phyloP scores from a whole-genome alignment of 2,329 filamentous ascomycete genomes.

The Clonostachys solani region DNA sequence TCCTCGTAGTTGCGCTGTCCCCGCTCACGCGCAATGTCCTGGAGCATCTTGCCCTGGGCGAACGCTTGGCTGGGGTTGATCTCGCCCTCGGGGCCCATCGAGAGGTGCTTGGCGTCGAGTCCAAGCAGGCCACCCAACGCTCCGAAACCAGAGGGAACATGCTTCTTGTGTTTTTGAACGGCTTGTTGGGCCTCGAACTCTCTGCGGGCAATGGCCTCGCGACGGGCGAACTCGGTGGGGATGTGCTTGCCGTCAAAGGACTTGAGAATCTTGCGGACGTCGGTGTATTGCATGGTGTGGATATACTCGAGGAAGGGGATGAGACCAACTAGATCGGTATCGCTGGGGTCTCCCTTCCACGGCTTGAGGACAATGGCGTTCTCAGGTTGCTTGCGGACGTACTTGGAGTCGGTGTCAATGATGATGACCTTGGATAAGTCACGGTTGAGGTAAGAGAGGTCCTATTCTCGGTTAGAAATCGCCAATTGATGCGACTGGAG shows the following conservation, averaged over 20 bases:
- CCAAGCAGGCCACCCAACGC: conserved; percentile 71
- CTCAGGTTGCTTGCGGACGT: conserved; percentile 88
- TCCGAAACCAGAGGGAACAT: conserved; percentile 54
- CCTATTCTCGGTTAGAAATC: conserved; percentile 43
- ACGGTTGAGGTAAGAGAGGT: conserved; percentile 96
- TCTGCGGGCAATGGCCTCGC: conserved; percentile 80
- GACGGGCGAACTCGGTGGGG: conserved; percentile 80
- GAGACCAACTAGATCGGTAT: conserved; percentile 80
- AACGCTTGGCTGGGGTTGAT: conserved; percentile 70
- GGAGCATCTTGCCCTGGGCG: conserved; percentile 92
- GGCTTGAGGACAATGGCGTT: conserved; percentile 90
- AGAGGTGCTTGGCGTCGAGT: conserved; percentile 67
- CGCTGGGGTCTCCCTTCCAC: conserved; percentile 80
- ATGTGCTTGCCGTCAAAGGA: conserved; percentile 89
- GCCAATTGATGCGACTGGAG: neutral
- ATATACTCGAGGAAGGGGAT: conserved; percentile 98
- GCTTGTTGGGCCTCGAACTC: conserved; percentile 78
- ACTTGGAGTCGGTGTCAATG: conserved; percentile 78
- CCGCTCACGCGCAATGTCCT: conserved; percentile 88
- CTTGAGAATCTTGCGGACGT: conserved; percentile 81
- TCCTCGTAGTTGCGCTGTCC: conserved; percentile 87
- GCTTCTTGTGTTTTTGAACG: conserved; percentile 51
- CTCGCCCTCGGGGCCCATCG: conserved; percentile 59
- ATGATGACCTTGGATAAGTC: conserved; percentile 94
- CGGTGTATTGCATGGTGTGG: conserved; percentile 85